Conservation (phyloP, 352 stramenopile species). For the Globisporangium iwayamae region DNA sequence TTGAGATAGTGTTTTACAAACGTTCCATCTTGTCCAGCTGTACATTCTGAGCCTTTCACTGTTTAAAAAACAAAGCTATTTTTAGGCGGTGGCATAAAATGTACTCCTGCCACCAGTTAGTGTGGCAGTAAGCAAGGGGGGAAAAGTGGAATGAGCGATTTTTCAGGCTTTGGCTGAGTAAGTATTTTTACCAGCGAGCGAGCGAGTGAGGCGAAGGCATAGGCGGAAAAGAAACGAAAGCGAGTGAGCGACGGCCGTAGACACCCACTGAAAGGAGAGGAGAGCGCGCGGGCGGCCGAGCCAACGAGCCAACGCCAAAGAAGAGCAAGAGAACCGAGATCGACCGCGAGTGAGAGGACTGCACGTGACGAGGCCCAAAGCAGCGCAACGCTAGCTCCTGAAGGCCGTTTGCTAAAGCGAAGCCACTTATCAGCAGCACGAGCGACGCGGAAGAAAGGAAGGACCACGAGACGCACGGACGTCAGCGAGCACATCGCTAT, state of each 20-base stretch:
- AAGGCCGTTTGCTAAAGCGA: too few relatives aligned
- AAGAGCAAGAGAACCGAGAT: background rate
- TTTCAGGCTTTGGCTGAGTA: background rate
- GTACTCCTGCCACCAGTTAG: background rate
- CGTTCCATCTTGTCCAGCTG: background rate
- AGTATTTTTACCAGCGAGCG: slow-evolving; percentile 6
- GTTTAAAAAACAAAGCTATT: background rate
- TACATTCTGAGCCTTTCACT: background rate
- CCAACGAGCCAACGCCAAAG: background rate
- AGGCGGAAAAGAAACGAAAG: slow-evolving; percentile 11
- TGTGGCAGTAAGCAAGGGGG: background rate
- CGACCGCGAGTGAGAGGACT: background rate
- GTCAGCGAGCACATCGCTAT: too few relatives aligned
- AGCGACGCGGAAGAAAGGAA: too few relatives aligned
- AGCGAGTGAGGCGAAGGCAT: background rate
- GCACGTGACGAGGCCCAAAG: background rate
- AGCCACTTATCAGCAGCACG: too few relatives aligned
- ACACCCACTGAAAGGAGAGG: background rate
- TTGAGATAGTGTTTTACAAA: background rate
- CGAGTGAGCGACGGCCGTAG: background rate
- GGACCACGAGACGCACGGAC: too few relatives aligned
- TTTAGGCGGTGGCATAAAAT: background rate
- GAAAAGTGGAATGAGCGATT: background rate
- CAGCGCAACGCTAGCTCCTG: too few relatives aligned
- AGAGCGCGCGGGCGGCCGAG: too few relatives aligned